phyloP scores from a whole-genome alignment of 2,329 filamentous ascomycete species.

The Paecilomyces variotii region DNA sequence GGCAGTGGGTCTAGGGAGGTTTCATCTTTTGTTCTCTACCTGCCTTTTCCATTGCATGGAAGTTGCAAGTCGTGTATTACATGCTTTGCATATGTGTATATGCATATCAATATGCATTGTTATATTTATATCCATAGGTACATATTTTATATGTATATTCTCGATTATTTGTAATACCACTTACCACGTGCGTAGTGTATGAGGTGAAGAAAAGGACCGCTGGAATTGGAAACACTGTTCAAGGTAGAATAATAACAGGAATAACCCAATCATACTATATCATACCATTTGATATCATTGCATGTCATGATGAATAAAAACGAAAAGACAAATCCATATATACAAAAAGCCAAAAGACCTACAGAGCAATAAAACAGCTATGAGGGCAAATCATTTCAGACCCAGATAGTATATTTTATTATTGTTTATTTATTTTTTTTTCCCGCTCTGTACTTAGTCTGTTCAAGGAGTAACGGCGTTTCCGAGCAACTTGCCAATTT shows the following conservation, averaged over 20 bases:
- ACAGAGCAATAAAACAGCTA: no score
- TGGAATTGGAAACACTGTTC: neutral
- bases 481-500: slow-evolving; percentile 24
- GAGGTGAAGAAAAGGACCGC: neutral
- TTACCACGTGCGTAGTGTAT: neutral
- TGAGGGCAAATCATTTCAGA: no score
- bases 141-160: neutral
- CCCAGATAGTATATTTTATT: no score
- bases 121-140: neutral
- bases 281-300: neutral
- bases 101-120: no score
- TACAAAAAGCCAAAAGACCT: neutral
- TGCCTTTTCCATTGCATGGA: neutral
- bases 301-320: neutral
- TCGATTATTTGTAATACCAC: no score
- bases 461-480: slow-evolving; percentile 25
- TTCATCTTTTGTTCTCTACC: neutral
- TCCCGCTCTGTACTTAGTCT: neutral
- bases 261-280: neutral
- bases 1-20: neutral
- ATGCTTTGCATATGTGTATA: neutral
- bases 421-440: no score
- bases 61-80: neutral
- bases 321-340: neutral
- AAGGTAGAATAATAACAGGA: neutral